Evolutionary conservation across 1,284 basidiomycete species (phyloP), one percentile per base, ranked within the genome.

Genomic region (Waitea zeae): DNA sequence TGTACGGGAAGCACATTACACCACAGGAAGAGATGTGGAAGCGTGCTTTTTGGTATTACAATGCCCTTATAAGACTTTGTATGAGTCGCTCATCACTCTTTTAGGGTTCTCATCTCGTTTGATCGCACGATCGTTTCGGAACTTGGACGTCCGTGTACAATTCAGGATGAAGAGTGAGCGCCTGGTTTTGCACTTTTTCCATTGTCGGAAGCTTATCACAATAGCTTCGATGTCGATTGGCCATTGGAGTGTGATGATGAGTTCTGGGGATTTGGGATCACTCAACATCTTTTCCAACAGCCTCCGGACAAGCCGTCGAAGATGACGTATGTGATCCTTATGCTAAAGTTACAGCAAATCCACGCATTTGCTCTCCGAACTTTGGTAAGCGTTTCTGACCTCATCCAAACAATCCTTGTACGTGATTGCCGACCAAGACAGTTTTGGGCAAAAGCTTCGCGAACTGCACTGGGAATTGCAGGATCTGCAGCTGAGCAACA

Each of bases 211-310:
- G 13, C 28, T 20, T 17, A 14, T 13, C 31, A 20, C 3, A 11
- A 20, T 29, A 70, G 68, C 46, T 67, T 73, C 44, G 78, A 84
- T 45, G 54, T 78, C 6, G 74, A 77, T 28, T 59, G 68, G 17
- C 77, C 78, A 0, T 51, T 71, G 1, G 70, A 72, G 30, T 69
- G 75, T 19, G 74, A 81, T 42, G 81, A 84, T 46, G 78, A 79
- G 44, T 76, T 67, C 44, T 81, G 77, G 77, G 61, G 62, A 18
- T 48, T 50, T 37, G 48, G n/a, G n/a, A n/a, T n/a, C n/a, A n/a
- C n/a, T n/a, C n/a, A n/a, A n/a, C n/a, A n/a, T n/a, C n/a, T n/a
- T 12, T 70, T 69, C 44, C 47, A 58, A 36, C 68, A 70, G 44
- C 78, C 78, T 0, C 44, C 53, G 3, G 61, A 56, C 5, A 61